Base-by-base conservation (phyloP, 768 basidiomycete genomes). In the Daedaleopsis sinensis region DNA sequence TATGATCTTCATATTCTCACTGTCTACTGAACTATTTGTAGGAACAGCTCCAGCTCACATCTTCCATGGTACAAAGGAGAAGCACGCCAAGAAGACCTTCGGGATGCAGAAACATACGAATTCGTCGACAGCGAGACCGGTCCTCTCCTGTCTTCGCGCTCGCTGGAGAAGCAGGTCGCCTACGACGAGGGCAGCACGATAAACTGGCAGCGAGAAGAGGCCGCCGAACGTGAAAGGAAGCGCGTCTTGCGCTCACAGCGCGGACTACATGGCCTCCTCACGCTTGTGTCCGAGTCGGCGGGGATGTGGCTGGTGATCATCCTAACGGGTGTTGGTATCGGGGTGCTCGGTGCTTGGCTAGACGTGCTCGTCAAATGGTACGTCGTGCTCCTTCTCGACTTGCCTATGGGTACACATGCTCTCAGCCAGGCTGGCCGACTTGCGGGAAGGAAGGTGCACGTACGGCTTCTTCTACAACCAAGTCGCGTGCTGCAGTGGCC, bases 281-380 rank as follows among this genome's bases (percentile, higher is more conserved):
- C 80, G 13, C 84, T 84, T 3, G 73, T 86, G 43, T 59, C 84
- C 48, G 87, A 90, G 64, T 82, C 84, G 23, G 77, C 80, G 9
- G 78, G 82, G 49, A 79, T 86, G 72, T 90, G 88, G 88, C 74
- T 89, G 23, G 82, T 90, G n/a, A 80, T 89, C 12, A 80, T 88
- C 62, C 63, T 82, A 52, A 88, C 88, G 19, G 89, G 88, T 11
- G 67, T 87, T 19, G 88, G 87, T 1, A 83, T 90, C 47, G 89
- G 89, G 5, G 74, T 88, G 11, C 80, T 83, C 21, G 89, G 89
- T 24, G 89, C 86, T 4, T 89, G 84, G 84, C 67, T 91, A 58
- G 89, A 91, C 73, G 83, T 91, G 8, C 74, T 90, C 42, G 89
- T 90, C 9, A 85, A 84, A 75, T 91, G 89, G 89, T 89, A 70